Conservation (phyloP, 345 rosid genomes). For the Bruguiera sexangula region DNA sequence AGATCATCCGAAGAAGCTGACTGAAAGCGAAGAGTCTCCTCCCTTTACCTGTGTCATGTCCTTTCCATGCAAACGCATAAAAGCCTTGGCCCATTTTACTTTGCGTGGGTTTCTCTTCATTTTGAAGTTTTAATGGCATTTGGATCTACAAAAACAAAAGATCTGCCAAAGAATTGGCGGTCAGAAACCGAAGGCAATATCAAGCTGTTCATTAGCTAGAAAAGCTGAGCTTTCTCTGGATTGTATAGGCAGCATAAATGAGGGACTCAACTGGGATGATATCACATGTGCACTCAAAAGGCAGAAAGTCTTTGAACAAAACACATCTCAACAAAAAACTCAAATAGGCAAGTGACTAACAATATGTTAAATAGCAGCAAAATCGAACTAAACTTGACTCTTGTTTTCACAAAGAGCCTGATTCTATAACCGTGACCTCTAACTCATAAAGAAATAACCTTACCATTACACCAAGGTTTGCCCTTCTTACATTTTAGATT, state of each 20-base stretch:
- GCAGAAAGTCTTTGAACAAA: background rate
- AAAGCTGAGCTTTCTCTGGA: background rate
- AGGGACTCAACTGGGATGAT: background rate
- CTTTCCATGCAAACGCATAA: conserved; percentile 71
- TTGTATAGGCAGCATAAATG: background rate
- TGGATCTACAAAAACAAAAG: conserved; percentile 83
- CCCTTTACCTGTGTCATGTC: conserved; percentile 87
- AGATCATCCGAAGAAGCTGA: background rate
- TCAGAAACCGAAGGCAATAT: conserved; percentile 2
- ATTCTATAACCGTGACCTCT: no score
- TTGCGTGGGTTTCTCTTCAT: conserved; percentile 99
- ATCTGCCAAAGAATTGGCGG: conserved; percentile 40
- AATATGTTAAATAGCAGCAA: no score
- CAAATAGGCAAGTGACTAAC: no score
- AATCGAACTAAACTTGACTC: no score
- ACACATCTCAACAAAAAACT: background rate
- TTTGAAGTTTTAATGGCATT: conserved; percentile 90
- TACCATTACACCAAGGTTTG: no score
- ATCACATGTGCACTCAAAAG: no score
- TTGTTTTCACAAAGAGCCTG: no score
- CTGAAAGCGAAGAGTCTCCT: background rate
- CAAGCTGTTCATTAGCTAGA: no score
- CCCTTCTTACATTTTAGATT: no score
- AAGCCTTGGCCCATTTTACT: conserved; percentile 96
- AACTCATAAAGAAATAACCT: no score